Percentiles rank a stretch among this genome's conserved stretches.
Conservation (phyloP, 768 basidiomycete genomes). For the Kondoa malvinella region DNA sequence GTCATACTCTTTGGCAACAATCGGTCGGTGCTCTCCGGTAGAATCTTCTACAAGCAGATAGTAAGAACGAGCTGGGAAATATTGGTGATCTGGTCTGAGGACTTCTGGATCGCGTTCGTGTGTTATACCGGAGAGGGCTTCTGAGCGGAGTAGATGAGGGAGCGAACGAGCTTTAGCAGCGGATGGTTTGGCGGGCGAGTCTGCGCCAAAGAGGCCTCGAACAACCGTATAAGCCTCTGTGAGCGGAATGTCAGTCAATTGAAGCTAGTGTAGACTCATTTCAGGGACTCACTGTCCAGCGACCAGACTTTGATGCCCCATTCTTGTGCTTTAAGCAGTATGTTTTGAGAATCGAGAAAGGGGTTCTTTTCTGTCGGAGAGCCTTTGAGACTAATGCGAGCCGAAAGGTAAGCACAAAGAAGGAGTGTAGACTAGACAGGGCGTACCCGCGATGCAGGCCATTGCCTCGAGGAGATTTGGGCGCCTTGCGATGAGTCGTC, state of each 20-base stretch:
- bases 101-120: slow-evolving; percentile 83
- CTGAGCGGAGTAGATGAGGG: slow-evolving; percentile 45
- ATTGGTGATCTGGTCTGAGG: slow-evolving; percentile 68
- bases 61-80: slow-evolving; percentile 56
- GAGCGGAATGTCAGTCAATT: too few relatives aligned
- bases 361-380: slow-evolving; percentile 8
- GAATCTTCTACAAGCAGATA: slow-evolving; percentile 89
- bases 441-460: background rate
- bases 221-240: slow-evolving; percentile 34
- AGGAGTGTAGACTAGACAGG: background rate
- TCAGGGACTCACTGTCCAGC: slow-evolving; percentile 34
- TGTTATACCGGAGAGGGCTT: slow-evolving; percentile 62
- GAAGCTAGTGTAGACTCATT: background rate
- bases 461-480: background rate
- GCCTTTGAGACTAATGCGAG: background rate
- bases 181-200: slow-evolving; percentile 29
- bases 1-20: slow-evolving; percentile 67
- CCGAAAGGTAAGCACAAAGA: background rate
- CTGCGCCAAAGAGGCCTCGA: slow-evolving; percentile 26
- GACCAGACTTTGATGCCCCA: slow-evolving; percentile 80
- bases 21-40: slow-evolving; percentile 60
- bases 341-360: slow-evolving; percentile 33
- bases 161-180: slow-evolving; percentile 29
- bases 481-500: background rate
- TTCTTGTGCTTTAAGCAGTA: slow-evolving; percentile 48